Percentiles rank a stretch among this genome's conserved stretches.
phyloP scores from a whole-genome alignment of 2,329 filamentous ascomycete genomes.

The Thelonectria blattea region DNA sequence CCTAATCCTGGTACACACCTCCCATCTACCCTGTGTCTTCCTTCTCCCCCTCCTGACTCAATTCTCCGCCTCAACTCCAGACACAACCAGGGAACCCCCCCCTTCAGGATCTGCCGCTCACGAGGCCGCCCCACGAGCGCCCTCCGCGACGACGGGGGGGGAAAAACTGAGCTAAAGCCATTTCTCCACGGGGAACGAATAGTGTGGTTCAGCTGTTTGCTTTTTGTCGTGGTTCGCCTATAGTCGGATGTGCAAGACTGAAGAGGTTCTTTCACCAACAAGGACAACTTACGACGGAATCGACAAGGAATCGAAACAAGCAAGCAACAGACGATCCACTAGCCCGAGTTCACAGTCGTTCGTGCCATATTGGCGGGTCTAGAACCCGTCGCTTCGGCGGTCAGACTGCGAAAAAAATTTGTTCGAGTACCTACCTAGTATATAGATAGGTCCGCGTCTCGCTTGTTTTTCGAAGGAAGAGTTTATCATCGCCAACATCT shows the following conservation, averaged over 20 bases:
- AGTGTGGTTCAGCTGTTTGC: not conserved
- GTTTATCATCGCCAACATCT: constrained; percentile 2
- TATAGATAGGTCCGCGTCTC: constrained; percentile 16
- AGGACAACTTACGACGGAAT: constrained; percentile 15
- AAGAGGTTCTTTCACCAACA: too few species aligned
- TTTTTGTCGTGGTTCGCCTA: not conserved
- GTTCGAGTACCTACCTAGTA: too few species aligned
- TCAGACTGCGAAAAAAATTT: constrained; percentile 2
- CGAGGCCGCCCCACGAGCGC: constrained; percentile 20
- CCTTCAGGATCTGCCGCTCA: constrained; percentile 5
- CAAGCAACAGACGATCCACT: constrained; percentile 15
- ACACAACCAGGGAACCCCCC: not conserved
- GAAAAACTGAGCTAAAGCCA: constrained; percentile 18
- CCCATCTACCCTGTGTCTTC: too few species aligned
- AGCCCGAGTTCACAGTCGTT: not conserved
- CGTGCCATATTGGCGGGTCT: constrained; percentile 17
- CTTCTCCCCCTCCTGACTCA: constrained; percentile 4
- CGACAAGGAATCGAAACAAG: not conserved
- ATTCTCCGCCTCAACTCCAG: constrained; percentile 17
- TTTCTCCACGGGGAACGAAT: constrained; percentile 20
- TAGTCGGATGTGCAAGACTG: constrained; percentile 4
- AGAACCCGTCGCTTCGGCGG: constrained; percentile 6
- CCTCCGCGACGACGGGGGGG: too few species aligned
- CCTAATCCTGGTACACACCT: too few species aligned
- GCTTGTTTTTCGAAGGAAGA: not conserved